Percentiles rank a stretch among this genome's conserved stretches.
Evolutionary conservation across 768 basidiomycete species (phyloP).

Genomic region (Suillus americanus): DNA sequence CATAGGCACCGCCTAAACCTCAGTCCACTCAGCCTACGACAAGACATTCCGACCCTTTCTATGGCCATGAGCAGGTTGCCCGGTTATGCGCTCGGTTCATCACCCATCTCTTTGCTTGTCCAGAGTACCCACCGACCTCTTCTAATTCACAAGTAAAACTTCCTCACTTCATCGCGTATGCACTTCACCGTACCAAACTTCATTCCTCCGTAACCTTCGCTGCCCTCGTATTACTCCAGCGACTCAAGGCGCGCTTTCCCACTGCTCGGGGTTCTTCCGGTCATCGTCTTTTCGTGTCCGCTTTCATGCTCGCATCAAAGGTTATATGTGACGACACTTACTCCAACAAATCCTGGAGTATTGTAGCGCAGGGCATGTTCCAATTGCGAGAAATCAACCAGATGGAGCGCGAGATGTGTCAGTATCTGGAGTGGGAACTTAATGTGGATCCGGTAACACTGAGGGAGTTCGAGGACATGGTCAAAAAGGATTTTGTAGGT

Average conservation of each 20-base stretch:
- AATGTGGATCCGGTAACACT: conserved; percentile 69
- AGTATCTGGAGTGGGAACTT: conserved; percentile 91
- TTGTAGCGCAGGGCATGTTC: conserved; percentile 89
- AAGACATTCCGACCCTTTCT: conserved; percentile 27
- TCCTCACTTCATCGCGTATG: conserved; percentile 66
- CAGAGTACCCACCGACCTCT: conserved; percentile 64
- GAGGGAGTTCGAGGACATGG: conserved; percentile 57
- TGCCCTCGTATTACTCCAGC: conserved; percentile 49
- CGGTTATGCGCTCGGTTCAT: conserved; percentile 77
- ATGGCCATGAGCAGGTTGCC: conserved; percentile 73
- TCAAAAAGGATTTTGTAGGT: conserved; percentile 59
- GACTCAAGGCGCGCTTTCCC: conserved; percentile 71
- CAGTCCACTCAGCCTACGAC: conserved; percentile 30
- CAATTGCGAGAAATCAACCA: conserved; percentile 74
- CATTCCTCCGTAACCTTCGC: conserved; percentile 49
- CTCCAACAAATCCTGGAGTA: conserved; percentile 90
- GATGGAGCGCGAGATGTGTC: conserved; percentile 80
- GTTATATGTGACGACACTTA: conserved; percentile 95
- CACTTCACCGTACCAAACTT: conserved; percentile 64
- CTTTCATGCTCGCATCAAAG: conserved; percentile 72
- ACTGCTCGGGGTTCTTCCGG: conserved; percentile 76
- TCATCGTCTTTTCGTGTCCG: conserved; percentile 68
- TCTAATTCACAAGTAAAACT: conserved; percentile 36
- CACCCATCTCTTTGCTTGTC: conserved; percentile 82
- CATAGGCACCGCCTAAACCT: conserved; percentile 28